These are phyloP conservation scores for Diutina sp. DNA, from an alignment of 1,139 yeast genomes.

Conservation along the genomic window DNA sequence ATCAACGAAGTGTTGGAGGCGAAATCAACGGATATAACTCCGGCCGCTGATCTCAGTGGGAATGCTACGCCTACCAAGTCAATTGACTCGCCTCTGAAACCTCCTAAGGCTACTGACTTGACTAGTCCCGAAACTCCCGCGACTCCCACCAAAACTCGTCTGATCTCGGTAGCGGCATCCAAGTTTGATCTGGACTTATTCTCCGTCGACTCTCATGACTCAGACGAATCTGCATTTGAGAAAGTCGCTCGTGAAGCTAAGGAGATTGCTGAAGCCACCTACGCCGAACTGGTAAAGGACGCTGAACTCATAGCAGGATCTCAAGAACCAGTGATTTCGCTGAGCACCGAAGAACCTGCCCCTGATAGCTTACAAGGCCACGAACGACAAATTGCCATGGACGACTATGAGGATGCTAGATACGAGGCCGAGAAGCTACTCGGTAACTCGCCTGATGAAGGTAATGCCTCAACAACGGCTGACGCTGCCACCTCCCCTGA, in stretches of 20 bases:
- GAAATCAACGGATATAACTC: too few relatives aligned
- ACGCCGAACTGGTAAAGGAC: neutral
- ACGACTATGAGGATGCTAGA: neutral
- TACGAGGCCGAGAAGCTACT: neutral
- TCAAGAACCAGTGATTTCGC: neutral
- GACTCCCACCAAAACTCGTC: neutral
- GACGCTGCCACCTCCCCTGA: neutral
- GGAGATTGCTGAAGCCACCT: neutral
- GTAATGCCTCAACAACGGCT: neutral
- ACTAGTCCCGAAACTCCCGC: neutral
- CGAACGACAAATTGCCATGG: neutral
- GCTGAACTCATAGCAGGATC: neutral
- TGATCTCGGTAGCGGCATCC: neutral
- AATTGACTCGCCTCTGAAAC: too few relatives aligned
- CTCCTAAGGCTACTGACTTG: neutral
- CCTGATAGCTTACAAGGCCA: neutral
- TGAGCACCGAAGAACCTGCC: neutral
- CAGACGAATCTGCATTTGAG: neutral
- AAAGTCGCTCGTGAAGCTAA: neutral
- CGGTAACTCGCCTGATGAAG: neutral
- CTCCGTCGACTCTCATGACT: neutral
- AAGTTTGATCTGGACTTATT: neutral
- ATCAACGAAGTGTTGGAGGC: neutral
- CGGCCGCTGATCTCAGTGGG: too few relatives aligned
- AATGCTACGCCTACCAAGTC: too few relatives aligned